Evolutionary conservation across 352 stramenopile species (phyloP), one percentile per base, ranked within the genome.

Genomic region (Pythium sp.): DNA sequence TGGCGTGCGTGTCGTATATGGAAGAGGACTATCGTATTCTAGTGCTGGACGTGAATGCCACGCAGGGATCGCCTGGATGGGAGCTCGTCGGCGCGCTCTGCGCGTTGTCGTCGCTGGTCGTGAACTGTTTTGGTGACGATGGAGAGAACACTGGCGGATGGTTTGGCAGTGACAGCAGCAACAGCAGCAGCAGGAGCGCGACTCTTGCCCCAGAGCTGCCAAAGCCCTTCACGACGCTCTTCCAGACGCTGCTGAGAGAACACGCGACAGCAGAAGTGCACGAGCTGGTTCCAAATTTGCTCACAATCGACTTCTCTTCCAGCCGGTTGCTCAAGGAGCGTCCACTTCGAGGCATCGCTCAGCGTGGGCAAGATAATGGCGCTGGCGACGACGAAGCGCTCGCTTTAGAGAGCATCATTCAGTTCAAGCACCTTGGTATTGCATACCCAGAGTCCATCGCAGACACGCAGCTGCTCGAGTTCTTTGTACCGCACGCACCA

Each of bases 31-130:
- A 82, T 24, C 67, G 73, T 0, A 14, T 89, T n/a, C 64, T 93
- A 11, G 28, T 93, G 15, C 58, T 93, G 47, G 82, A 91, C 43
- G 68, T 75, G 14, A 68, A 69, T 22, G 28, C 41, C 0, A 30
- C 51, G 0, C 60, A 71, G 41, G 56, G 47, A 3, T 47, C n/a
- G 11, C 41, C 20, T 4, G 64, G 51, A 2, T 56, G 28, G 22
- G 65, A 57, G 56, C 73, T 89, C 28, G 62, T 76, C 20, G 81
- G 83, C 18, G 72, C 72, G 15, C 59, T 92, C 18, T 91, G 75
- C 41, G 72, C 74, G 61, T 69, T 93, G 38, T 91, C 85, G 55
- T 93, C 85, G 65, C 71, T 93, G 24, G 81, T 92, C 24, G 55
- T 93, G 38, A 80, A 72, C 3, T 81, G 72, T 32, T 79, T 62